Percentiles rank a stretch among this genome's conserved stretches.
Conservation (phyloP, 2,329 filamentous ascomycete species). For the Fusarium sp. region DNA sequence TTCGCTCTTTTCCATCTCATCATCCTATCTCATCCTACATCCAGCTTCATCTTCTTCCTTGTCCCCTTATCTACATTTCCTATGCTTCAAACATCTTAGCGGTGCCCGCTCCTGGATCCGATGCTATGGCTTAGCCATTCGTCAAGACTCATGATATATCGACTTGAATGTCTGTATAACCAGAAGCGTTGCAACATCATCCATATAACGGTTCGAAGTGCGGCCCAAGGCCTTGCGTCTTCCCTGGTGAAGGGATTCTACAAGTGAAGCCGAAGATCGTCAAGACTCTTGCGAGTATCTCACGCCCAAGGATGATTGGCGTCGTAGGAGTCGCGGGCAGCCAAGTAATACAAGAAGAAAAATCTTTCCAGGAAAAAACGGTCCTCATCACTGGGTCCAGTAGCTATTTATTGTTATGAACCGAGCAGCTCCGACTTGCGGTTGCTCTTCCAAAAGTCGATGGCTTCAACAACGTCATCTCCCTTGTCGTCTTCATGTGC, state of each 20-base stretch:
- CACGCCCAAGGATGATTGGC: constrained; percentile 26
- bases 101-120: constrained; percentile 6
- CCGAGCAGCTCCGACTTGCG: constrained; percentile 61
- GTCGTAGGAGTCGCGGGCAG: constrained; percentile 31
- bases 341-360: constrained; percentile 50
- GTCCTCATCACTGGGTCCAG: constrained; percentile 32
- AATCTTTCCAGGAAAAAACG: constrained; percentile 48
- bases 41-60: constrained; percentile 15
- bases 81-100: constrained; percentile 13
- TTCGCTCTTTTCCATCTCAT: constrained; percentile 30
- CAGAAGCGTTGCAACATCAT: constrained; percentile 12
- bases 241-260: constrained; percentile 13
- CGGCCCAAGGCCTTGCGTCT: constrained; percentile 9
- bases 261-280: constrained; percentile 38
- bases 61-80: constrained; percentile 15
- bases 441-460: constrained; percentile 93
- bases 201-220: constrained; percentile 17
- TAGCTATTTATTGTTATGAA: constrained; percentile 35
- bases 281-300: constrained; percentile 41
- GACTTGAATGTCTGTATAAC: constrained; percentile 16
- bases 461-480: constrained; percentile 91
- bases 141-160: constrained; percentile 3
- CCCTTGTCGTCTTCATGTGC: constrained; percentile 96
- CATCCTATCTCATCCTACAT: constrained; percentile 26
- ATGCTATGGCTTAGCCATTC: constrained; percentile 14